Percentiles rank a stretch among this genome's conserved stretches.
phyloP scores from a whole-genome alignment of 441 rosid genomes.

The Jatropha podagrica region DNA sequence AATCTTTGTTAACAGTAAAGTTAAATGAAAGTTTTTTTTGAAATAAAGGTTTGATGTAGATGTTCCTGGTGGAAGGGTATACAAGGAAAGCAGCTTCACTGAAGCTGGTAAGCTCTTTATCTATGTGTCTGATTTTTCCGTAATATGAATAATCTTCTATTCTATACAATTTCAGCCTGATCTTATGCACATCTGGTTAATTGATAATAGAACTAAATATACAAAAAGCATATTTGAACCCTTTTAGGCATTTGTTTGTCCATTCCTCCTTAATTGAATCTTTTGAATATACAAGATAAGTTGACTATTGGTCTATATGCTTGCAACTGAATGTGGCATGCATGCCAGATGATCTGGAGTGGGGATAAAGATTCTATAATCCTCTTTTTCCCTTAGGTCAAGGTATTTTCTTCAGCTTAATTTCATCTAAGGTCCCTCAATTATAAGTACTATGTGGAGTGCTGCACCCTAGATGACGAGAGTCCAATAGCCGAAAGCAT shows the following conservation, averaged over 20 bases:
- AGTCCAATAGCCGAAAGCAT: too few relatives aligned
- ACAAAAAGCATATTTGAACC: background rate
- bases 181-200: conserved; percentile 3
- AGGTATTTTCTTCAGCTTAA: background rate
- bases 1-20: background rate
- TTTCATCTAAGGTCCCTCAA: too few relatives aligned
- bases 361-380: background rate
- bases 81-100: conserved; percentile 84
- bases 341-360: conserved; percentile 3
- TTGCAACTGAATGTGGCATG: background rate
- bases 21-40: background rate
- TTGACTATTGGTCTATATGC: background rate
- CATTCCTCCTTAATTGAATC: conserved; percentile 2
- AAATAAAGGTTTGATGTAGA: conserved; percentile 88
- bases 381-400: background rate
- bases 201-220: background rate
- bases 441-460: too few relatives aligned
- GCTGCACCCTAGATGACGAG: too few relatives aligned
- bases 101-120: conserved; percentile 64
- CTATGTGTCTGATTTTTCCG: conserved; percentile 6
- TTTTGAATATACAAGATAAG: conserved; percentile 3
- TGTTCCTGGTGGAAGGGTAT: conserved; percentile 86
- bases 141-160: background rate
- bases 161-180: background rate
- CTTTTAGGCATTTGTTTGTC: background rate